Evolutionary conservation across 2,329 filamentous ascomycete species (phyloP), one percentile per base, ranked within the genome.

Genomic region (Monosporascus sp.): DNA sequence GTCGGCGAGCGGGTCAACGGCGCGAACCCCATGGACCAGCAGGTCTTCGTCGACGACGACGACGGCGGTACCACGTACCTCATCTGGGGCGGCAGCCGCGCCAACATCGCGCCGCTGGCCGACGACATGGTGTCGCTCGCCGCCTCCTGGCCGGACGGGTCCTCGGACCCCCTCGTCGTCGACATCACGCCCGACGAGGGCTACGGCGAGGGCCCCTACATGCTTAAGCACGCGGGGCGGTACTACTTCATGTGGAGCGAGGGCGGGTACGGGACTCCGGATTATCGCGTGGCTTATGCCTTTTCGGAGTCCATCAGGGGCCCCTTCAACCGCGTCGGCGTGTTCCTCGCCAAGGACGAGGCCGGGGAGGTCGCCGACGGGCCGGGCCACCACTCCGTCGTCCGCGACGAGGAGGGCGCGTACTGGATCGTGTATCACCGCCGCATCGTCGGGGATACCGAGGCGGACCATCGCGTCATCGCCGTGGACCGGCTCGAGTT

Each of bases 231-330:
- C 35, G 51, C 14, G 22, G 51, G 46, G 16, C 27, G 20, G 20
- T 52, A 52, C 41, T 52, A 52, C 44, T 41, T 52, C 37, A 52
- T 52, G 51, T 52, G 51, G 51, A 49, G 44, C 44, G 51, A 52
- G 45, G 51, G 51, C 24, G 27, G 27, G 2, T 52, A 52, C 51
- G 51, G 51, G 3, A 49, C 44, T 8, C 51, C 51, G 2, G 51
- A 52, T 11, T 52, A 52, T 19, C 44, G 44, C 5, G 51, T 44
- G n/a, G 51, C 51, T 17, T 52, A 52, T 26, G 51, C 51, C 6
- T 17, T 47, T 20, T 48, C 51, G 16, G 44, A 49, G 9, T 35
- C 37, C 37, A 11, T 52, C n/a, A 24, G n/a, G 37, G 51, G 51
- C 6, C 51, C 51, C 20, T 52, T 52, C 45, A 35, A 38, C 14